Evolutionary conservation across 148 eudicot species (phyloP), one percentile per base, ranked within the genome.

Genomic region (Spergularia marina): DNA sequence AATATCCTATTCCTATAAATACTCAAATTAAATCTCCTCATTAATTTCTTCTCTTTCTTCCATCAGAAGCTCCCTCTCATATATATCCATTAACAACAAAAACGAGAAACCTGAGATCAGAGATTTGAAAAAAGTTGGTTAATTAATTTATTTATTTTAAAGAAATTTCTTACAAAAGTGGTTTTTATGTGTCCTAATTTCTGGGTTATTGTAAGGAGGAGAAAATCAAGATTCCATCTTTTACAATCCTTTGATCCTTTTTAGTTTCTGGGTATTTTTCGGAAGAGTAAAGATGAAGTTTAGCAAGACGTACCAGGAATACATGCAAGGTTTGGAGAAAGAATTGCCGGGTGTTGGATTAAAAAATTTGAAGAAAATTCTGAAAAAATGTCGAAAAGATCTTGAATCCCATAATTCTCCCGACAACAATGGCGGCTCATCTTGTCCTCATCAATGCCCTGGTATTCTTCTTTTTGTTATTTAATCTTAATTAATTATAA

Each of bases 321-420:
- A 87, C 85, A 89, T 89, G 95, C 89, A 90, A 74, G 73, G 63
- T 8, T 88, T 90, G 76, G 84, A 85, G 80, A 80, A 77, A 74
- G 87, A 86, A 65, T 71, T 90, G 12, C 98, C 96, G 16, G 88
- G 84, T 1, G 96, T 94, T 55, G 97, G 87, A 20, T 90, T 94
- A 62, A 94, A 94, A 83, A 86, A 92, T 20, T 87, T 94, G 39
- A 94, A 94, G 86, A 90, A 92, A 80, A 90, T 92, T 41, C 79
- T 94, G 75, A 94, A 92, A 53, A 83, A 78, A 7, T 94, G 98
- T 68, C 72, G 91, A 36, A 77, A 39, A 69, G 85, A 87, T 47
- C 62, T 80, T 77, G 75, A 79, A 51, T 80, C 86, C 2, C 86
- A 82, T 53, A 5, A 69, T 72, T 59, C 47, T 2, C 20, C 17